Base-by-base conservation (phyloP, 441 rosid species). In the Arabidopsis hybrid region DNA sequence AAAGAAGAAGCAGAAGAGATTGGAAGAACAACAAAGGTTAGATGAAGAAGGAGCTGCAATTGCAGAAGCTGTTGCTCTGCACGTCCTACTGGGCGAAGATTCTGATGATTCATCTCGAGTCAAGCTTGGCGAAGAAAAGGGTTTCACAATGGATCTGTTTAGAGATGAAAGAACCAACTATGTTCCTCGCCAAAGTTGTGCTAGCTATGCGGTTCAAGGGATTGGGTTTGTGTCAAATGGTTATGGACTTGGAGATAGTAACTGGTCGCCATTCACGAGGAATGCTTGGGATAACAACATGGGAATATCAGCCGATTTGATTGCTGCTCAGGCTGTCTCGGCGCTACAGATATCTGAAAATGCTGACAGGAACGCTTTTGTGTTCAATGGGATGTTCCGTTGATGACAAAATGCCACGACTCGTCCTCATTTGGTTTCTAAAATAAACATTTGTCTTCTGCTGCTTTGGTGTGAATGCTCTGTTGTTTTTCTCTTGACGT, bases 11-110 rank as follows among this genome's bases (percentile, higher is more conserved):
- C 95, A 88, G 83, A 89, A 82, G 77, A 91, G 87, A 83, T 83
- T 84, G 76, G 99, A 95, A 87, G 99, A 95, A 67, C 97, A 95
- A 69, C 90, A 88, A 64, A 86, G 97, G 88, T 91, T 95, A 63
- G 99, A 95, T 82, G 99, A 92, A 82, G 97, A 95, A 84, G 96
- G 98, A 12, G 99, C 99, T 78, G 98, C 99, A 10, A 87, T 95
- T 61, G 98, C 98, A 2, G 98, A 95, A 83, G 98, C 99, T 73
- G 99, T 95, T 77, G 99, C 99, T 80, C 80, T 92, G 77, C 92
- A 84, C 42, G 99, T 95, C 69, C 78, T 92, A 57, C 81, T 95
- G 10, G 96, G 96, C 57, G 97, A 95, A 75, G 99, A 95, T 79
- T 86, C 96, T 49, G 95, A 87, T 80, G 99, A 89, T 69, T 80